Evolutionary conservation across 164 flowering plant genomes (phyloP).

Genomic region (grape (Vitis vinifera)): ASM3070453v1 NC_081810.1:830001-830500

Average conservation of each 20-base stretch:
- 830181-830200: constrained; percentile 76
- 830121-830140: constrained; percentile 62
- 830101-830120: constrained; percentile 61
- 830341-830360: too few species aligned
- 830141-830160: constrained; percentile 93
- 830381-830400: too few species aligned
- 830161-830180: constrained; percentile 76
- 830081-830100: constrained; percentile 25
- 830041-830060: constrained; percentile 65
- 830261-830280: too few species aligned
- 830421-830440: too few species aligned
- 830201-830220: constrained; percentile 78
- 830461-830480: too few species aligned
- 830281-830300: too few species aligned
- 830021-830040: constrained; percentile 52
- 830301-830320: too few species aligned
- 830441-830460: too few species aligned
- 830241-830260: too few species aligned
- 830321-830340: too few species aligned
- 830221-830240: constrained; percentile 49
- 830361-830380: neutral
- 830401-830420: too few species aligned
- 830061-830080: constrained; percentile 47
- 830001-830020: neutral
- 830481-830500: constrained; percentile 26